Percentiles rank a stretch among this genome's conserved stretches.
phyloP scores from a whole-genome alignment of 2,329 filamentous ascomycete genomes.

The Gnomoniopsis sp. region DNA sequence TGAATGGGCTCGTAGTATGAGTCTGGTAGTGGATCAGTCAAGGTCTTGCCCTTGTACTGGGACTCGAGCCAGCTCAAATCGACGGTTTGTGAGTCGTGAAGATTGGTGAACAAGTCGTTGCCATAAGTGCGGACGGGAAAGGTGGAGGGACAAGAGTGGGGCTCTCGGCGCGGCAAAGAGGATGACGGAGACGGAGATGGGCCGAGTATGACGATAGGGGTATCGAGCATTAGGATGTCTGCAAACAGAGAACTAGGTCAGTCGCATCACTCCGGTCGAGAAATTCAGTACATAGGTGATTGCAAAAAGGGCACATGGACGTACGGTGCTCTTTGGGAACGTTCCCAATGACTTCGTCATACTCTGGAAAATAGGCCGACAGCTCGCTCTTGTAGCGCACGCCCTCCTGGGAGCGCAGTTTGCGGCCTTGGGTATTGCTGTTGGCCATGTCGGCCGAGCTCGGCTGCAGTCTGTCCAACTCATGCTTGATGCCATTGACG shows the following conservation, averaged over 20 bases:
- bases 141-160: slow-evolving; percentile 21
- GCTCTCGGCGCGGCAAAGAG: slow-evolving; percentile 22
- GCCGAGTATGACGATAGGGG: slow-evolving; percentile 69
- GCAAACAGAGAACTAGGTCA: slow-evolving; percentile 20
- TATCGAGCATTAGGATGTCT: slow-evolving; percentile 73
- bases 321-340: slow-evolving; percentile 74
- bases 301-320: slow-evolving; percentile 29
- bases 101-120: slow-evolving; percentile 53
- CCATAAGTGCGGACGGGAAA: slow-evolving; percentile 50
- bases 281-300: too few relatives aligned
- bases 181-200: slow-evolving; percentile 33
- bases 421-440: slow-evolving; percentile 56
- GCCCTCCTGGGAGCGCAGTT: slow-evolving; percentile 81
- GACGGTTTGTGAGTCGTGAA: slow-evolving; percentile 54
- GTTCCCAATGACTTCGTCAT: slow-evolving; percentile 90
- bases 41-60: slow-evolving; percentile 39
- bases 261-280: background rate
- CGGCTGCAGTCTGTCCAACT: slow-evolving; percentile 55
- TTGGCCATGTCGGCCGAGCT: slow-evolving; percentile 43
- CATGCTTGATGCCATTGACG: slow-evolving; percentile 59
- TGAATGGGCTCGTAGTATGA: slow-evolving; percentile 52
- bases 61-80: slow-evolving; percentile 52
- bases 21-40: slow-evolving; percentile 55
- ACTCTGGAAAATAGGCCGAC: slow-evolving; percentile 86
- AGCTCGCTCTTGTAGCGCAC: slow-evolving; percentile 88